Evolutionary conservation across 352 stramenopile genomes (phyloP), one percentile per base, ranked within the genome.

Genomic region (Plasmopara halstedii): DNA sequence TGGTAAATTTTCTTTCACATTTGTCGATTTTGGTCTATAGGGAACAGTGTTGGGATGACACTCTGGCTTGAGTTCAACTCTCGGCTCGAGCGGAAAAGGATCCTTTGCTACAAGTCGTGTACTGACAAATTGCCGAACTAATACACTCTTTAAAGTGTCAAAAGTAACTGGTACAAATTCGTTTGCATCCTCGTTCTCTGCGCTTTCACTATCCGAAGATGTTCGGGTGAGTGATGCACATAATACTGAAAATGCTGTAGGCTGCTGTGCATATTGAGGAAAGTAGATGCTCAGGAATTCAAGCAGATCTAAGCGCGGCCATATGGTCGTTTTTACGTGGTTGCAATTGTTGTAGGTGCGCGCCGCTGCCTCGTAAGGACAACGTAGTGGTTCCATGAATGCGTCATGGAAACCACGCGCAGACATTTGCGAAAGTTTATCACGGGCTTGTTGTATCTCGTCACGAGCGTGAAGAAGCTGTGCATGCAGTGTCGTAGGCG

Each of bases 91-190:
- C 9, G 70, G 55, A 35, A 64, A 65, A 4, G 54, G 42, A 19
- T 76, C 67, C 20, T 70, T 70, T n/a, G 50, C 47, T 1, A 56
- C 42, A 33, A 83, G 46, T 10, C 73, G 58, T 19, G 62, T 61
- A 25, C 47, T 53, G 17, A 49, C 43, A 33, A 73, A 64, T 17
- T 66, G 62, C 5, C 42, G 46, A 37, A 63, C 37, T 32, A 85
- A 33, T 39, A 71, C 67, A 9, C 53, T 31, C 43, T 70, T 76
- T 17, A 80, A 46, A 15, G 39, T 44, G 20, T 70, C 62, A 49
- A 81, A 77, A 6, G 56, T 58, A 29, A 53, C 46, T 17, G 42
- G 8, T 17, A 63, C 47, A 11, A 46, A 6, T 13, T 41, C 25
- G 25, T 10, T 29, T 29, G 25, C 36, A 4, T 58, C 25, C 13